A percentile compares a stretch with the other conserved stretches of the same genome.
Conservation (phyloP, 164 flowering plant genomes). For the Nymphaea colorata region DNA sequence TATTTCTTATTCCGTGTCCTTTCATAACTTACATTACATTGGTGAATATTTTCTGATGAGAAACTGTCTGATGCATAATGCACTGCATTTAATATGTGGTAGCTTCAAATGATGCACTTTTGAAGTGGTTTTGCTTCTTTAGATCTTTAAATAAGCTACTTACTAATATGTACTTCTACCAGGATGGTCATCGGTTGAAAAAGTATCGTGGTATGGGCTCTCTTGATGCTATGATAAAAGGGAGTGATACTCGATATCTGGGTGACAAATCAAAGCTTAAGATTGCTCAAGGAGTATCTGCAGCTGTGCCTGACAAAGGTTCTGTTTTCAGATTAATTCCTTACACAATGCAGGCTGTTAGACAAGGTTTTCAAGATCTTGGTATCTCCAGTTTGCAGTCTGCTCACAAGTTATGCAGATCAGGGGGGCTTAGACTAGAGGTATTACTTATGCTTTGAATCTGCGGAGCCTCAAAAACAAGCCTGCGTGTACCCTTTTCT, state of each 20-base stretch:
- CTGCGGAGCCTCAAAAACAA: background rate
- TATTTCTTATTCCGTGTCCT: too few relatives aligned
- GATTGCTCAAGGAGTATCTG: constrained; percentile 93
- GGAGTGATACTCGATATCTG: constrained; percentile 79
- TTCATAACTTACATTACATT: too few relatives aligned
- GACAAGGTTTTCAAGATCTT: constrained; percentile 95
- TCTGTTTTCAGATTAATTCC: constrained; percentile 75
- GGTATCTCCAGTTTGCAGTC: constrained; percentile 67
- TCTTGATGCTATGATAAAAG: constrained; percentile 92
- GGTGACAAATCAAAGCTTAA: constrained; percentile 3
- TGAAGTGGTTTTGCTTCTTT: background rate
- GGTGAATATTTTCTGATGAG: too few relatives aligned
- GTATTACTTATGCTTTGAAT: background rate
- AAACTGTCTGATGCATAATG: too few relatives aligned
- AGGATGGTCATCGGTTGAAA: constrained; percentile 63
- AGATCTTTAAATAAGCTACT: background rate
- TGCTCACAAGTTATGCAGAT: constrained; percentile 6
- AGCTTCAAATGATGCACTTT: background rate
- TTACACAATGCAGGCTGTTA: constrained; percentile 93
- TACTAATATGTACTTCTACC: constrained; percentile 6
- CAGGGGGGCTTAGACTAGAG: too few relatives aligned
- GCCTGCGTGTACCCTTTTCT: too few relatives aligned
- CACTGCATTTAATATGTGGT: too few relatives aligned
- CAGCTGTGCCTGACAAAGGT: constrained; percentile 83
- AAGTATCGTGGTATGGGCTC: constrained; percentile 98